Conservation (phyloP, 2,329 filamentous ascomycete genomes). For the Xylogone sp. region DNA sequence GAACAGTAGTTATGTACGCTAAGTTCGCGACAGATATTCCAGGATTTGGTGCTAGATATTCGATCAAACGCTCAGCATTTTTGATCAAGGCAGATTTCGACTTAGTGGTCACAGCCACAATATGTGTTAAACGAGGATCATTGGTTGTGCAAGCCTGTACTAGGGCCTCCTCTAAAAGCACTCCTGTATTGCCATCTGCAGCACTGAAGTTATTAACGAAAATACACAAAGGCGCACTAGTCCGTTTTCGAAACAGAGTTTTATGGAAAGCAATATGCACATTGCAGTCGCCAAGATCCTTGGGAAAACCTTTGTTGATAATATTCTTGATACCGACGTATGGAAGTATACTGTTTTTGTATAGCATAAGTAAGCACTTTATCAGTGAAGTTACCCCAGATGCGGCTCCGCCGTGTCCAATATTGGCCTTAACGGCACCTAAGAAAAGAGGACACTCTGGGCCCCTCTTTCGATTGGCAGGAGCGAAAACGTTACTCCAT, state of each 20-base stretch:
- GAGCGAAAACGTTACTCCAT: slow-evolving; percentile 68
- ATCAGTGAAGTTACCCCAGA: slow-evolving; percentile 30
- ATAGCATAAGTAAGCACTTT: slow-evolving; percentile 28
- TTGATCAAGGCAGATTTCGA: slow-evolving; percentile 4
- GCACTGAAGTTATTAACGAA: slow-evolving; percentile 42
- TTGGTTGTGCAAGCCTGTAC: slow-evolving; percentile 34
- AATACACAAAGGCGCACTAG: slow-evolving; percentile 31
- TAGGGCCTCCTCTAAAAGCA: slow-evolving; percentile 25
- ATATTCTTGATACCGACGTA: slow-evolving; percentile 29
- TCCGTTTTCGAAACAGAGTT: slow-evolving; percentile 28
- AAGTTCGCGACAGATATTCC: slow-evolving; percentile 18
- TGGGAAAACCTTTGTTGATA: slow-evolving; percentile 28
- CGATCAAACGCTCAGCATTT: slow-evolving; percentile 4
- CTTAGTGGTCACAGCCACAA: slow-evolving; percentile 47
- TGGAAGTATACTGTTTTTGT: slow-evolving; percentile 26
- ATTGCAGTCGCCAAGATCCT: slow-evolving; percentile 33
- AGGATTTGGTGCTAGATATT: slow-evolving; percentile 5
- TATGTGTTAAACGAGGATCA: slow-evolving; percentile 40
- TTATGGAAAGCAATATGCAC: slow-evolving; percentile 24
- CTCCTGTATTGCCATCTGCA: slow-evolving; percentile 27
- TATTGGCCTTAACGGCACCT: slow-evolving; percentile 30
- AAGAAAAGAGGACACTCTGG: slow-evolving; percentile 43
- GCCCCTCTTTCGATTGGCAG: slow-evolving; percentile 41
- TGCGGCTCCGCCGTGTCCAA: slow-evolving; percentile 31
- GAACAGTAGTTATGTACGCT: slow-evolving; percentile 30